These are phyloP conservation scores for Fusarium falciforme DNA, from an alignment of 2,329 filamentous ascomycete species.

Conservation along the genomic window DNA sequence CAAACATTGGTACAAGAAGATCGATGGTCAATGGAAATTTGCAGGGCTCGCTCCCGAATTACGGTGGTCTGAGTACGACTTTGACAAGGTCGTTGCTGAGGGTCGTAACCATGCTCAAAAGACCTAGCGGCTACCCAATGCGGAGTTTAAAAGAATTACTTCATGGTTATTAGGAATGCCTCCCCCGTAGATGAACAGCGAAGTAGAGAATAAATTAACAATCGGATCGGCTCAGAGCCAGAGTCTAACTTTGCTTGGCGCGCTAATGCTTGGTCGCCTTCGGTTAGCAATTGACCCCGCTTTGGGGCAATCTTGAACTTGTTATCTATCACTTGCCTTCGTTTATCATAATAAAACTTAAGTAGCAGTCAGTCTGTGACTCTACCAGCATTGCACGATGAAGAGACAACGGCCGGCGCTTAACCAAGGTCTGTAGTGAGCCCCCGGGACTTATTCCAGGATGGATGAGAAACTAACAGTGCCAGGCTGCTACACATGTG, in stretches of 20 bases:
- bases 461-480: neutral
- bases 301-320: neutral
- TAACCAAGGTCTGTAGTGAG: neutral
- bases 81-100: neutral
- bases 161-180: neutral
- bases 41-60: neutral
- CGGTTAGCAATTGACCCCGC: neutral
- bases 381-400: neutral
- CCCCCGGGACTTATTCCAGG: too few relatives aligned
- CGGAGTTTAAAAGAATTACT: neutral
- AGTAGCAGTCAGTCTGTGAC: neutral
- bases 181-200: neutral
- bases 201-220: too few relatives aligned
- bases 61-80: neutral
- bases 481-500: constrained; percentile 40
- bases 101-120: neutral
- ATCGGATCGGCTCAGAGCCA: too few relatives aligned
- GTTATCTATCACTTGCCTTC: neutral
- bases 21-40: neutral
- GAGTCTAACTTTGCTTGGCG: neutral
- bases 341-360: neutral
- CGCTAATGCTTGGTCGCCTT: neutral
- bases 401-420: neutral
- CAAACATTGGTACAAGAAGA: neutral
- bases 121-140: too few relatives aligned